Evolutionary conservation across 345 rosid species (phyloP).

Genomic region (Limnanthes douglasii): DNA sequence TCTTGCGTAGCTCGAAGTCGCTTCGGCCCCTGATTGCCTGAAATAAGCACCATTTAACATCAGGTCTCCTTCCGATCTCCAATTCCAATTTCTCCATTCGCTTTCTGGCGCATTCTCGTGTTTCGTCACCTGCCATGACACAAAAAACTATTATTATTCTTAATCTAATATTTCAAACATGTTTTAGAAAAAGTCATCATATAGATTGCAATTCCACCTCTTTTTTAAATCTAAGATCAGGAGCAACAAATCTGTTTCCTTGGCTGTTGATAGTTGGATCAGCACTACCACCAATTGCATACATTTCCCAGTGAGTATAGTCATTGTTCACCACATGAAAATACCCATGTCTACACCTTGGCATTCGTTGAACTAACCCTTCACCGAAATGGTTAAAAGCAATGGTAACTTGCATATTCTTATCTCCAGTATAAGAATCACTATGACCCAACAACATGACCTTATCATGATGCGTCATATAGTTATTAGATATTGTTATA

Average conservation of each 20-base stretch:
- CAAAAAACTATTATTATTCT: background rate
- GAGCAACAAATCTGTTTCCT: constrained; percentile 74
- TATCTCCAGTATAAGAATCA: constrained; percentile 48
- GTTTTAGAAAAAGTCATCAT: background rate
- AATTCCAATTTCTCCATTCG: constrained; percentile 55
- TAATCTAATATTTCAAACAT: background rate
- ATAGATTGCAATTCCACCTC: constrained; percentile 20
- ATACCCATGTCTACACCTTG: constrained; percentile 69
- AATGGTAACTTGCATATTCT: constrained; percentile 60
- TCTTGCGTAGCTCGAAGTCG: constrained; percentile 38
- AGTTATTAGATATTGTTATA: constrained; percentile 67
- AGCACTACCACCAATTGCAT: constrained; percentile 84
- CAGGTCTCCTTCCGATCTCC: constrained; percentile 71
- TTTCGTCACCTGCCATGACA: constrained; percentile 39
- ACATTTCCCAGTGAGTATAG: constrained; percentile 79
- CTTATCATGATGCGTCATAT: constrained; percentile 74
- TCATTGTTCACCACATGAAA: constrained; percentile 86
- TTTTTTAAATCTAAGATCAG: constrained; percentile 29
- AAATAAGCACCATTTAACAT: constrained; percentile 62
- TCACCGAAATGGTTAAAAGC: constrained; percentile 85
- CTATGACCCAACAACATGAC: constrained; percentile 73
- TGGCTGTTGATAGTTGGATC: constrained; percentile 65
- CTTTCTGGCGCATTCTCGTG: constrained; percentile 54
- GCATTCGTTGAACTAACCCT: constrained; percentile 84
- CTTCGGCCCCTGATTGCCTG: constrained; percentile 33